A percentile compares a stretch with the other conserved stretches of the same genome.
These are phyloP conservation scores for Talaromyces sp. DNA, from an alignment of 2,329 filamentous ascomycete species.

Conservation along the genomic window DNA sequence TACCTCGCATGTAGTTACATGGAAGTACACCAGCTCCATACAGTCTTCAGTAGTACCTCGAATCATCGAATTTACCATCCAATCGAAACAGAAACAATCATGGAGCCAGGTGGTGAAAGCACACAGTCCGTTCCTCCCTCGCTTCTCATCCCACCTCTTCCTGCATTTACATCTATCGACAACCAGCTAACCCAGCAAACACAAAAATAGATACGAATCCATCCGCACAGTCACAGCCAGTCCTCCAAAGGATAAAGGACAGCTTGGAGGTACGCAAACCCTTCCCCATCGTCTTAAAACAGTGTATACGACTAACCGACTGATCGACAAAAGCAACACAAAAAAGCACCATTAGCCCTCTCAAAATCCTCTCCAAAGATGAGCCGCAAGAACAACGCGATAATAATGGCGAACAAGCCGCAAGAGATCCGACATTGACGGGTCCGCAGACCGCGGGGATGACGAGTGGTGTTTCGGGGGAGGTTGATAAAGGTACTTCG, in stretches of 20 bases:
- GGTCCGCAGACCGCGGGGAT: constrained; percentile 54
- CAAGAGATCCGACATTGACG: constrained; percentile 49
- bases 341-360: constrained; percentile 37
- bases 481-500: constrained; percentile 39
- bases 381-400: constrained; percentile 37
- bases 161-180: neutral
- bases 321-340: constrained; percentile 19
- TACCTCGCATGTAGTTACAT: neutral
- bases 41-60: neutral
- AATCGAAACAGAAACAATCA: neutral
- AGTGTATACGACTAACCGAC: neutral
- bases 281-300: neutral
- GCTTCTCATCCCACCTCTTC: neutral
- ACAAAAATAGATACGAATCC: constrained; percentile 55
- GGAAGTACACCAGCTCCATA: neutral
- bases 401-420: constrained; percentile 48
- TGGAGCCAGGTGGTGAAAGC: constrained; percentile 18
- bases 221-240: constrained; percentile 51
- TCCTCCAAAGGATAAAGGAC: constrained; percentile 56
- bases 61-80: neutral
- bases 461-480: constrained; percentile 44
- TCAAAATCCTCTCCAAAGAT: constrained; percentile 22
- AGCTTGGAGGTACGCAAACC: constrained; percentile 52
- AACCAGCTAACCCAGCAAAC: neutral
- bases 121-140: constrained; percentile 6